Conservation (phyloP, 2,329 filamentous ascomycete genomes). For the Diaporthe sp. region DNA sequence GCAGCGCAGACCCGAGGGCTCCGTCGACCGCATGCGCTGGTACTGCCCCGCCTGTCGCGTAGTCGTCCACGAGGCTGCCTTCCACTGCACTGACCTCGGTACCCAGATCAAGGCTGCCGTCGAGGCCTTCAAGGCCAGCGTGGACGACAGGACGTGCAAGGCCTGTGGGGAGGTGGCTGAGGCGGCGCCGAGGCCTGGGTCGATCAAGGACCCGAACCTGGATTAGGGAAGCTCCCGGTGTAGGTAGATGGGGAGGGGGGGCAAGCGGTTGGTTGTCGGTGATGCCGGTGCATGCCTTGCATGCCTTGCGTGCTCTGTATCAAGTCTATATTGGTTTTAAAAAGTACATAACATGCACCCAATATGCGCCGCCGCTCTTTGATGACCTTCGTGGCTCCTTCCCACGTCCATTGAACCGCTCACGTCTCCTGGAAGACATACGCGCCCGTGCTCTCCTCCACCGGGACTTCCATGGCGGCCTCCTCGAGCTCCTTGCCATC, state of each 20-base stretch:
- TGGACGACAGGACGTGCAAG: conserved; percentile 77
- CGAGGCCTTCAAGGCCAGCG: conserved; percentile 77
- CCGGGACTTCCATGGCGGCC: conserved; percentile 83
- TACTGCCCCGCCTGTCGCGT: conserved; percentile 80
- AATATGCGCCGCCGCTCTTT: neutral
- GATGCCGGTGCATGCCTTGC: conserved; percentile 20
- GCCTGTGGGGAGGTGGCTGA: conserved; percentile 82
- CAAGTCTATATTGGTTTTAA: conserved; percentile 25
- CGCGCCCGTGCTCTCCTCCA: conserved; percentile 80
- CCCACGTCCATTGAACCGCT: neutral
- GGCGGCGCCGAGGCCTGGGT: conserved; percentile 70
- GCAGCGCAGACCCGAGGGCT: conserved; percentile 77
- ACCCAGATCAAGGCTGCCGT: conserved; percentile 96
- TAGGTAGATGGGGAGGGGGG: neutral
- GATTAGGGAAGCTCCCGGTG: conserved; percentile 40
- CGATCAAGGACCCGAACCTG: conserved; percentile 69
- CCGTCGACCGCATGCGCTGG: conserved; percentile 86
- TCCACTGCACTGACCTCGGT: conserved; percentile 90
- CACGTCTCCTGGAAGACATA: conserved; percentile 83
- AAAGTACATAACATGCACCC: conserved; percentile 16
- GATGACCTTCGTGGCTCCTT: neutral
- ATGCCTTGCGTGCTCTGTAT: neutral
- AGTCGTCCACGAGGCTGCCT: conserved; percentile 85
- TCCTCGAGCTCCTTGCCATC: conserved; percentile 86
- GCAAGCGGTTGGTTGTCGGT: neutral